Base-by-base conservation (phyloP, 129 eudicot genomes). In the Glebionis coronaria region DNA sequence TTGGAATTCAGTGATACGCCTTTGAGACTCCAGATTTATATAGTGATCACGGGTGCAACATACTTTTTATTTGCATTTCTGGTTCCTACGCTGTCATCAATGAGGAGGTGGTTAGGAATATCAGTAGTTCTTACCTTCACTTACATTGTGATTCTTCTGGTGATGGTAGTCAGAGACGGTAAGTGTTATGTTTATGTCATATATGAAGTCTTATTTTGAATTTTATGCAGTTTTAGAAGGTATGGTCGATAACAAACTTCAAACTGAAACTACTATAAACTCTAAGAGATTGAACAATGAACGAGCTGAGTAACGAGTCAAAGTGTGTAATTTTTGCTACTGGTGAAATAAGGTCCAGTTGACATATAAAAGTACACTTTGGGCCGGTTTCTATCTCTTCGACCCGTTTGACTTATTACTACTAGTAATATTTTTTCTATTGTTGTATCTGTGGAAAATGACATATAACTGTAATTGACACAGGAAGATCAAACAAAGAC, bases 51-150 rank as follows among this genome's bases (percentile, higher is more conserved):
- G 27, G 88, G 88, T 42, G 78, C 66, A 61, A 20, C 81, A 5
- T 83, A 76, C 53, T 83, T 76, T 46, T 13, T 75, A 20, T 83
- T 76, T 16, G 61, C 85, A 2, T 44, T 77, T 40, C 49, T 62
- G 62, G 85, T 80, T 63, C 88, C 88, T 38, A 73, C 76, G 3
- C 56, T 83, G 65, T 83, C 88, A 54, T 76, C 88, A 42, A 76
- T 83, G 85, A 83, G 85, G 73, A 53, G 67, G 49, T 83, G 85
- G 88, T 56, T 80, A 72, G 78, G 60, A 12, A 79, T 64, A 50
- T 83, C 88, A 4, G 13, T 69, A 9, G 45, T 83, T 29, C 85
- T 83, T 14, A 83, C 88, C 35, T 73, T 80, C 80, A 65, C 78
- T 51, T 83, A 83, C 73, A 79, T 77, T 38, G 44, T 65, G 9